Base-by-base conservation (phyloP, 1,284 basidiomycete genomes). In the Xerocomus nothofagi region DNA sequence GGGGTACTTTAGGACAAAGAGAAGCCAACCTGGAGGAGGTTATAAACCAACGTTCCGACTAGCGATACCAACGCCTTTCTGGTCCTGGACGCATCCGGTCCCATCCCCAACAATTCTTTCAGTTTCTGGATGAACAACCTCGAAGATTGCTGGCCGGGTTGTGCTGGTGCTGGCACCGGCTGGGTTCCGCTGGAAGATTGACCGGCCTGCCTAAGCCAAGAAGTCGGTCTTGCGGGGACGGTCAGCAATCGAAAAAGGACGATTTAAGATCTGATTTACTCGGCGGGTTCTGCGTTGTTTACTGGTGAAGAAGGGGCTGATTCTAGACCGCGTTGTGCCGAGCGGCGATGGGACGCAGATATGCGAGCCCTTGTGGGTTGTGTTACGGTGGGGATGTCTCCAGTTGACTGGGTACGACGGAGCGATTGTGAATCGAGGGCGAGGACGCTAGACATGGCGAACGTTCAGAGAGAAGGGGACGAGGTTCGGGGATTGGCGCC, bases 61-160 rank as follows among this genome's bases (percentile, higher is more conserved):
- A 88, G 57, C 3, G 77, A 77, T n/a, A 86, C 72, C 9, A 85
- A 62, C 43, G 78, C 72, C 61, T 79, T 82, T 39, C 86, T 75
- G 7, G 72, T 73, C 47, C 71, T 74, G 7, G 83, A 77, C 30
- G 81, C 79, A 32, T 72, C 69, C 6, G 79, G 74, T 5, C 81
- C 83, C 53, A 81, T 69, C 2, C 86, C 87, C 49, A 88, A 67
- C 57, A 78, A 76, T 1, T 69, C 66, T 56, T 80, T 67, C 9
- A 74, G 10, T n/a, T 52, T 52, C 12, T 56, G 53, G 21, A 55
- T 40, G 3, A 60, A 38, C 4, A 69, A 43, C 39, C 53, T 53
- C 9, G 55, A 27, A 38, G 11, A 40, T 15, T 17, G 57, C 24
- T 42, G 45, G n/a, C 5, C 23, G 29, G 43, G 47, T 42, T 37